phyloP scores from a whole-genome alignment of 1,284 basidiomycete genomes.

The Rhodotorula sp. region DNA sequence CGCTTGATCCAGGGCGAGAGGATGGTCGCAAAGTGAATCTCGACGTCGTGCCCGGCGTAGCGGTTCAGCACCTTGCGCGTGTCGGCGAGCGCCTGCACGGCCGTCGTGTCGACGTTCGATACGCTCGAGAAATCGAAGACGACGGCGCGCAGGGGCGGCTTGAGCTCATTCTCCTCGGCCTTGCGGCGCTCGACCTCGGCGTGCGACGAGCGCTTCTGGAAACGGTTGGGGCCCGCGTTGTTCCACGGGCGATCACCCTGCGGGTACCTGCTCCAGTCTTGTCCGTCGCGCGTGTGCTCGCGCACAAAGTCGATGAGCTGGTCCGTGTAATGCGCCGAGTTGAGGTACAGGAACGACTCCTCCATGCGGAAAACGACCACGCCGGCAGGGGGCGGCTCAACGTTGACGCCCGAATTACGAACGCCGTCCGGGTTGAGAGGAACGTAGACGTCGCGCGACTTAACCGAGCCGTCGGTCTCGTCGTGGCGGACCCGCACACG shows the following conservation, averaged over 20 bases:
- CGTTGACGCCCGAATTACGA: constrained; percentile 69
- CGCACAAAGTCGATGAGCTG: constrained; percentile 80
- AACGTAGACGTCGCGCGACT: constrained; percentile 71
- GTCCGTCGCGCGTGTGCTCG: constrained; percentile 70
- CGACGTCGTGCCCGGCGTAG: constrained; percentile 75
- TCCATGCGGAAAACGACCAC: constrained; percentile 91
- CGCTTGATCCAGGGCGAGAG: constrained; percentile 84
- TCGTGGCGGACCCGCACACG: constrained; percentile 60
- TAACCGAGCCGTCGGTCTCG: constrained; percentile 45
- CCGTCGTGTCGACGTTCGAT: constrained; percentile 73
- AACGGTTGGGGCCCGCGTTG: constrained; percentile 63
- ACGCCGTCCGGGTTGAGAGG: constrained; percentile 65
- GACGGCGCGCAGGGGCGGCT: constrained; percentile 72
- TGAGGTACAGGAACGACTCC: constrained; percentile 67
- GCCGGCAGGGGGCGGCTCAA: constrained; percentile 78
- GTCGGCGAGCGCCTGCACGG: constrained; percentile 87
- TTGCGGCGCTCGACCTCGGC: constrained; percentile 45
- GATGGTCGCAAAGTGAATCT: constrained; percentile 86
- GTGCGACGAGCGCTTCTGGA: constrained; percentile 45
- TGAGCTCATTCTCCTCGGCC: constrained; percentile 61
- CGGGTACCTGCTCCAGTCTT: constrained; percentile 56
- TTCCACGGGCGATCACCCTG: constrained; percentile 86
- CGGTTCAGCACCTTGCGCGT: constrained; percentile 80
- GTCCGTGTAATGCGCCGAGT: constrained; percentile 64
- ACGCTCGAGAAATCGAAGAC: constrained; percentile 89